Base-by-base conservation (phyloP, 2,329 filamentous ascomycete genomes). In the Gaeumannomyces tritici region DNA sequence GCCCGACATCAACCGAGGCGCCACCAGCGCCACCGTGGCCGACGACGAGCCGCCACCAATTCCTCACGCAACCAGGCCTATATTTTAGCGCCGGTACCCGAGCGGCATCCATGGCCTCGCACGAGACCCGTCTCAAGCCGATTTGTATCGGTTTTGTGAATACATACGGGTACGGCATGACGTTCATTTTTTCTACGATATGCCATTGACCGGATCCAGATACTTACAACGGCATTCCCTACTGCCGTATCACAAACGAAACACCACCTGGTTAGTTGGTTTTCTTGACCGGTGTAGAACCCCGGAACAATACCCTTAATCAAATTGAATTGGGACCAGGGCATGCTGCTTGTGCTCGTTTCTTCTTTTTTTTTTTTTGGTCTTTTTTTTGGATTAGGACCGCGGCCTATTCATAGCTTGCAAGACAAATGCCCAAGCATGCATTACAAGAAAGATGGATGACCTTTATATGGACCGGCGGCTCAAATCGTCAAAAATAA, bases 1-100 rank as follows among this genome's bases (percentile, higher is more conserved):
- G 69, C 74, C 77, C 42, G 42, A 47, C 2, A n/a, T 47, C 64
- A 28, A 64, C 51, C 26, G 28, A 59, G 26, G 58, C 61, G 24
- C 54, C 63, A 27, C 58, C 62, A 55, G 57, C 65, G 28, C 24
- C 26, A 13, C 13, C 18, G 28, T 62, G 54, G 33, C 64, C 9
- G 67, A 67, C 8, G 69, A 71, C 54, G 72, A 70, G 42, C 42
- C 42, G n/a, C 42, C 42, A n/a, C 42, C 42, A n/a, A 47, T 47
- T 47, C 42, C 42, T 12, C 6, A n/a, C n/a, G 42, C 42, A 21
- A 47, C 42, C 42, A 47, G 42, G 42, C 42, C 42, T n/a, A n/a
- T 21, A 47, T 47, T 47, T 9, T 47, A 47, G 42, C 42, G 15
- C n/a, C 11, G 18, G 42, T 4, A 21, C 18, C 42, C 7, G 18